These are phyloP conservation scores for Phaeosphaeria sp. DNA, from an alignment of 2,329 filamentous ascomycete species.

Conservation along the genomic window DNA sequence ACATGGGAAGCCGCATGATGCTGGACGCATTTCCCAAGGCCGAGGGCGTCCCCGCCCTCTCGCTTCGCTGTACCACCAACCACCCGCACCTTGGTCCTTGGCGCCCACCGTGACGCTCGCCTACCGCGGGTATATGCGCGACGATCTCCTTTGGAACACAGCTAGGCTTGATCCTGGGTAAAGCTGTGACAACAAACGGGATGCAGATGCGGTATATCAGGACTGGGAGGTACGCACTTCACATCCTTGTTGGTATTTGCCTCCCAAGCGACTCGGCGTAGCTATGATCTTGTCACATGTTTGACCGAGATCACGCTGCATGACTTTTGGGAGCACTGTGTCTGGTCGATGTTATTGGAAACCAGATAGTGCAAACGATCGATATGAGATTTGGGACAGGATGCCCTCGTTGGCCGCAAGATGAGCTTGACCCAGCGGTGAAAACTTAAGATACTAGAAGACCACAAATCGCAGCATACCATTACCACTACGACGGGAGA, in stretches of 20 bases:
- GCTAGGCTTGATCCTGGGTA: neutral
- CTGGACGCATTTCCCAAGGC: neutral
- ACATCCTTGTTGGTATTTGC: neutral
- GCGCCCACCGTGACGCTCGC: neutral
- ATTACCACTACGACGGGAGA: no score
- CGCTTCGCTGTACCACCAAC: neutral
- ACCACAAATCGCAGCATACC: no score
- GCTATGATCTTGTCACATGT: neutral
- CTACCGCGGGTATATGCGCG: conserved; percentile 2
- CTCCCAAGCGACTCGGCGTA: neutral
- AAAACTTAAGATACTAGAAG: no score
- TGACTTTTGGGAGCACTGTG: neutral
- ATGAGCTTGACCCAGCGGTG: no score
- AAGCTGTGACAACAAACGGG: neutral
- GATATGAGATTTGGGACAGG: neutral
- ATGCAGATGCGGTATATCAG: neutral
- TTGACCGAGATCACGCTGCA: neutral
- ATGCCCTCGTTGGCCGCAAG: neutral
- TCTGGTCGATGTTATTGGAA: neutral
- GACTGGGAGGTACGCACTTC: neutral
- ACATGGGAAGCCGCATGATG: neutral
- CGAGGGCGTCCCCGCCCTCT: neutral
- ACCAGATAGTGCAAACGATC: neutral
- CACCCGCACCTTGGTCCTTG: neutral
- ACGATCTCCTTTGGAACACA: conserved; percentile 1